These are phyloP conservation scores for Kwoniella mangroviensis DNA, from an alignment of 768 basidiomycete species.

Conservation along the genomic window DNA sequence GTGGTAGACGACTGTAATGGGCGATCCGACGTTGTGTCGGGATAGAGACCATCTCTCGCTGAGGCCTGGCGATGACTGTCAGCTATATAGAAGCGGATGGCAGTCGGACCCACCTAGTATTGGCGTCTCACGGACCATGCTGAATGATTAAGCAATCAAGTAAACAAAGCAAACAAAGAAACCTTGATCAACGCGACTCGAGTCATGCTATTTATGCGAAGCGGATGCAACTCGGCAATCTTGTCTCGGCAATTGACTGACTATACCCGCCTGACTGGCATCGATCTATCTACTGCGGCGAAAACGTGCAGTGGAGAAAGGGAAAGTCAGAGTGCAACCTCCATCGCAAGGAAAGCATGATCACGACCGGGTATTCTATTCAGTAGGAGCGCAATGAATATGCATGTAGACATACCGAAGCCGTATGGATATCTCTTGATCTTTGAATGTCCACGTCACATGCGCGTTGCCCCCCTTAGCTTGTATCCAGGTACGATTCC, in stretches of 20 bases:
- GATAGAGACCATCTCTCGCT: constrained; percentile 25
- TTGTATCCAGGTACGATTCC: no score
- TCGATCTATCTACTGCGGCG: no score
- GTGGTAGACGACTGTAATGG: constrained; percentile 23
- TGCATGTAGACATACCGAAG: no score
- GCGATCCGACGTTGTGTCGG: constrained; percentile 16
- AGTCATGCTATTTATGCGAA: no score
- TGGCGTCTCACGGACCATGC: constrained; percentile 5
- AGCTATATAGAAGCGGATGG: not conserved
- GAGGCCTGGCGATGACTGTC: constrained; percentile 7
- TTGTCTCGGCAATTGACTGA: no score
- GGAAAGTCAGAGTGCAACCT: not conserved
- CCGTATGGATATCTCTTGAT: no score
- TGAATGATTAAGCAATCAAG: not conserved
- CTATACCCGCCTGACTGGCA: no score
- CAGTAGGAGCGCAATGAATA: not conserved
- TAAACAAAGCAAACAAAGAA: no score
- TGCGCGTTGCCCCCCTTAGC: no score
- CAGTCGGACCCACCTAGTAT: not conserved
- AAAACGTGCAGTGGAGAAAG: not conserved
- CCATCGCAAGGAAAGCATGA: constrained; percentile 7
- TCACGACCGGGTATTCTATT: constrained; percentile 11
- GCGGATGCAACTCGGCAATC: no score
- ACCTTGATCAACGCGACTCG: no score
- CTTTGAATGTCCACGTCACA: no score